These are phyloP conservation scores for Chlamydomonas incerta DNA, from an alignment of 139 green algal genomes.

Conservation along the genomic window DNA sequence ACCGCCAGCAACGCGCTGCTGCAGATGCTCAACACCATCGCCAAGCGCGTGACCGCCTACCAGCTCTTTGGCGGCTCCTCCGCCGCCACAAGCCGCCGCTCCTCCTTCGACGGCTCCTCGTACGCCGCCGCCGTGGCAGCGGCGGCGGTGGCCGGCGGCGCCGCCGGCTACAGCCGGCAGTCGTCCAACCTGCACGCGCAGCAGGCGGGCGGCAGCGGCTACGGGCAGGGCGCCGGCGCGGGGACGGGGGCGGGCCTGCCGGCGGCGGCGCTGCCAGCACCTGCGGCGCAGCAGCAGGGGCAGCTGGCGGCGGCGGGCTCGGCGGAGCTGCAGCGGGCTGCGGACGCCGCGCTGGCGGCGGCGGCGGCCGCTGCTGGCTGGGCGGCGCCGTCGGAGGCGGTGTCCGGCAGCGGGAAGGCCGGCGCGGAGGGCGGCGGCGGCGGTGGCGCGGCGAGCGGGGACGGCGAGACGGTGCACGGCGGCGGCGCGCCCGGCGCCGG, in stretches of 20 bases:
- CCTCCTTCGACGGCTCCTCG: conserved; percentile 20
- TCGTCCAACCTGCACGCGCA: neutral
- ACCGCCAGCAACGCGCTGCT: conserved; percentile 84
- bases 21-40: conserved; percentile 89
- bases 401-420: neutral
- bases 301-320: neutral
- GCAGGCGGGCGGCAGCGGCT: too few species aligned
- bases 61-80: conserved; percentile 34
- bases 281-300: neutral
- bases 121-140: too few species aligned
- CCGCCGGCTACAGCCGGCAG: neutral
- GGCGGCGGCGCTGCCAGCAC: too few species aligned
- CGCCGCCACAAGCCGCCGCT: neutral
- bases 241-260: too few species aligned
- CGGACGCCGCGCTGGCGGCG: conserved; percentile 2
- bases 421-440: neutral
- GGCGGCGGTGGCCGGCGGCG: too few species aligned
- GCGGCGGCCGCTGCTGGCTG: neutral
- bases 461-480: too few species aligned
- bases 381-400: neutral
- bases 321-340: conserved; percentile 10
- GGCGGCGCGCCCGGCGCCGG: too few species aligned
- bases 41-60: conserved; percentile 81
- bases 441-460: too few species aligned
- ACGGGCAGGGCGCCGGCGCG: too few species aligned